These are phyloP conservation scores for Fraxinus sp. DNA, from an alignment of 305 asterid genomes.

Conservation along the genomic window DNA sequence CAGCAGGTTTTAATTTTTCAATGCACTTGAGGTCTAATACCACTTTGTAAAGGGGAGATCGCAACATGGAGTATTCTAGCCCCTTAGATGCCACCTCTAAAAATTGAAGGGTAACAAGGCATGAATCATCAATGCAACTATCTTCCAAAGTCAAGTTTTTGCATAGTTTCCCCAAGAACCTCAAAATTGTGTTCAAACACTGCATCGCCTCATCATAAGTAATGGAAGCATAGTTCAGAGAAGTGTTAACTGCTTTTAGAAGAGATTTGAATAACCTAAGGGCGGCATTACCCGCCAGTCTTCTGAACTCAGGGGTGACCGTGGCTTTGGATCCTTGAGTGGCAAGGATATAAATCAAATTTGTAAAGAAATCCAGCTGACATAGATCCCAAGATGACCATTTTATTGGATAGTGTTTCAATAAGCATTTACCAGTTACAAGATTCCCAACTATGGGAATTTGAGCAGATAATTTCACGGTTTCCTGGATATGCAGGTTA, in stretches of 20 bases:
- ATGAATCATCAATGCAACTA: constrained; percentile 27
- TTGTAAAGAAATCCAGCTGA: constrained; percentile 59
- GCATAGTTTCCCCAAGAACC: constrained; percentile 46
- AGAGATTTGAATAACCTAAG: constrained; percentile 59
- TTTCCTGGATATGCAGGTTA: constrained; percentile 32
- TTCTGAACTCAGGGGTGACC: constrained; percentile 37
- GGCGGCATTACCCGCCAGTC: constrained; percentile 42
- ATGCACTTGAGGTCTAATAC: constrained; percentile 35
- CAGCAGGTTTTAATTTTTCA: constrained; percentile 31
- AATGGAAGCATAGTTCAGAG: constrained; percentile 37
- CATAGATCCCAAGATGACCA: constrained; percentile 59
- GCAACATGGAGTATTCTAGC: constrained; percentile 57
- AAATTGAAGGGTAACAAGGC: constrained; percentile 43
- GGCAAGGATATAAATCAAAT: constrained; percentile 48
- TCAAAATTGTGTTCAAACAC: constrained; percentile 49
- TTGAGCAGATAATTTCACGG: constrained; percentile 21
- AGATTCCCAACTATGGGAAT: constrained; percentile 26
- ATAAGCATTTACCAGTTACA: constrained; percentile 39
- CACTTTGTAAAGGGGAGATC: constrained; percentile 71
- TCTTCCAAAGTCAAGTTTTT: constrained; percentile 31
- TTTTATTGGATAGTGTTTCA: constrained; percentile 50
- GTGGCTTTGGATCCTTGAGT: constrained; percentile 38
- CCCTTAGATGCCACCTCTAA: constrained; percentile 52
- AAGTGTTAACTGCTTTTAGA: constrained; percentile 49
- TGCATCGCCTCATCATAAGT: constrained; percentile 54